Conservation (phyloP, 495 filamentous ascomycete genomes). For the Penicillium egyptiacum region DNA sequence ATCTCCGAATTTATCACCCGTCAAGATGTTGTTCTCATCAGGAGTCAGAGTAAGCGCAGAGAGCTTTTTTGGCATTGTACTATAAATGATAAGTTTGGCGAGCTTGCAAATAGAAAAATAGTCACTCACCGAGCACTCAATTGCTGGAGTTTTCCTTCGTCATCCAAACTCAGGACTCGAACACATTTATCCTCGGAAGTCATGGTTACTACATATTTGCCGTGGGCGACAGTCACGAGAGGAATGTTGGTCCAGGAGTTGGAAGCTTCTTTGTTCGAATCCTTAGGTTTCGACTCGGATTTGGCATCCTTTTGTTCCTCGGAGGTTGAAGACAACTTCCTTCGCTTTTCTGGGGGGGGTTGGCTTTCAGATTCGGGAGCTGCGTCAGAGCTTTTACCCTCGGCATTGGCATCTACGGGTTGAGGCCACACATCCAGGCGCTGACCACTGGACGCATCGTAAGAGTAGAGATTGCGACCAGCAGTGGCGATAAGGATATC, state of each 20-base stretch:
- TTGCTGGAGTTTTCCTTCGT: conserved; percentile 59
- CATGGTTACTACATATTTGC: conserved; percentile 67
- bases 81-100: conserved; percentile 34
- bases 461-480: conserved; percentile 55
- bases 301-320: conserved; percentile 27
- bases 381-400: conserved; percentile 18
- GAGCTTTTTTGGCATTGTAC: conserved; percentile 85
- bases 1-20: conserved; percentile 93
- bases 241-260: conserved; percentile 50
- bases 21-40: conserved; percentile 69
- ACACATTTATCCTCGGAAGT: conserved; percentile 90
- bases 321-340: conserved; percentile 42
- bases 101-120: not conserved
- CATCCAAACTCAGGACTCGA: conserved; percentile 70
- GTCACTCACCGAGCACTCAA: conserved; percentile 67
- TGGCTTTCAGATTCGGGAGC: conserved; percentile 31
- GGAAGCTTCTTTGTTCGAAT: conserved; percentile 4
- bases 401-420: conserved; percentile 28
- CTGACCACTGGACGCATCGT: conserved; percentile 42
- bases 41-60: conserved; percentile 68
- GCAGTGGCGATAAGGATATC: conserved; percentile 56
- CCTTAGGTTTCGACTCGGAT: conserved; percentile 14
- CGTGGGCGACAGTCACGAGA: conserved; percentile 57
- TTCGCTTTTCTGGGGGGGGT: conserved; percentile 52
- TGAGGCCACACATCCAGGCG: conserved; percentile 53